Evolutionary conservation across 164 flowering plant genomes (phyloP), one percentile per base, ranked within the genome.

Genomic region (Berberis vulgaris): DNA sequence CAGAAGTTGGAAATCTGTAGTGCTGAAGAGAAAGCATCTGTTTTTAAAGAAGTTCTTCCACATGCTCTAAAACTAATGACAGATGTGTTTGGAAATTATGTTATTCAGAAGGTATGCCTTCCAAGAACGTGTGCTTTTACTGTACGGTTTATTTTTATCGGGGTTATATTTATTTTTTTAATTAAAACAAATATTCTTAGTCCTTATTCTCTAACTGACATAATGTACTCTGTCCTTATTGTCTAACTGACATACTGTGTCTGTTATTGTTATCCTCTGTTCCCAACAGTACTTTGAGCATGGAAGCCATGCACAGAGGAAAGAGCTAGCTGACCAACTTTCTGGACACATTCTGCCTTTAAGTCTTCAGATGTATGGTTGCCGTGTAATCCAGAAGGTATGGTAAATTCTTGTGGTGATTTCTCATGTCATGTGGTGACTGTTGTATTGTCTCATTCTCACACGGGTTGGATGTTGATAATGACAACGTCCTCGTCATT

Each of bases 381-480:
- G 98, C 67, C 90, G 96, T 61, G 98, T 91, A 9, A 91, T 91
- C 64, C 96, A 89, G 72, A 89, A 91, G 98, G 98, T 91, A 74
- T 7, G 45, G 58, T 5, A 52, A 41, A 3, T 45, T 57, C 41
- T 42, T 26, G 26, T 26, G 26, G 26, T 26, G 26, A 26, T 26
- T 26, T 26, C 26, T 26, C 26, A 26, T 26, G 26, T 26, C 26
- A 26, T 26, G 26, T 26, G 26, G 26, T 26, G 26, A 26, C 26
- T 26, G 26, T 26, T 26, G 26, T 26, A 26, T 26, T 26, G 26
- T 26, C 26, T 26, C 26, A 26, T 26, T 26, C 26, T 26, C 26
- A 26, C 26, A 26, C 26, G 26, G 26, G 26, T 26, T 26, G 26
- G 26, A 26, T 26, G 26, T 26, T 26, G 26, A 26, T 26, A 26